Percentiles rank a stretch among this genome's conserved stretches.
Conservation (phyloP, 495 filamentous ascomycete species). For the Mycothermus thermophilus region DNA sequence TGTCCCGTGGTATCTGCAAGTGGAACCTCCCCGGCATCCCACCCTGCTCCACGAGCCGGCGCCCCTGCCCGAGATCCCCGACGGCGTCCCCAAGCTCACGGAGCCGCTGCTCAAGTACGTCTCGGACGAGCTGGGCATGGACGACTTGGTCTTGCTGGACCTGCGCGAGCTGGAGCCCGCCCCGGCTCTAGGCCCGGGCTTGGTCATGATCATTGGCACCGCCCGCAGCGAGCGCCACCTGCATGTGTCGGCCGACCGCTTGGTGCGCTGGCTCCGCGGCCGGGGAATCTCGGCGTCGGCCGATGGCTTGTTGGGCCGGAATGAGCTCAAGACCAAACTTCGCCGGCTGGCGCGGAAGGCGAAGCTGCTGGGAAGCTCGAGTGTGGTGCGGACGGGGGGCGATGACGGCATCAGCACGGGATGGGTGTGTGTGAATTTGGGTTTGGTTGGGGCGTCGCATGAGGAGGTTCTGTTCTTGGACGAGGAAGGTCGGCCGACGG, state of each 20-base stretch:
- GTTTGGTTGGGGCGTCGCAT: slow-evolving; percentile 43
- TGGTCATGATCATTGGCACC: slow-evolving; percentile 89
- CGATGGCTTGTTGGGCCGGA: slow-evolving; percentile 77
- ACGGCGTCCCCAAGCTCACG: slow-evolving; percentile 57
- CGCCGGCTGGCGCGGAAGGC: slow-evolving; percentile 65
- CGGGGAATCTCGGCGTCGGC: slow-evolving; percentile 61
- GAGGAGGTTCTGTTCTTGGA: slow-evolving; percentile 27
- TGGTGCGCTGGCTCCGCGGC: slow-evolving; percentile 73
- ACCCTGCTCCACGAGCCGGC: slow-evolving; percentile 45
- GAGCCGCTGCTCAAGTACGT: slow-evolving; percentile 59
- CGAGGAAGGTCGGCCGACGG: slow-evolving; percentile 42
- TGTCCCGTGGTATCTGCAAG: slow-evolving; percentile 78
- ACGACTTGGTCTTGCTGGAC: slow-evolving; percentile 63
- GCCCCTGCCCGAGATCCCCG: slow-evolving; percentile 62
- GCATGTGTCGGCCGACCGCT: slow-evolving; percentile 77
- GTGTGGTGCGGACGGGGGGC: slow-evolving; percentile 28
- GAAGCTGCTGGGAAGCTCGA: slow-evolving; percentile 51
- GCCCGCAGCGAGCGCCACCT: slow-evolving; percentile 87
- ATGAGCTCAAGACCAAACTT: slow-evolving; percentile 80
- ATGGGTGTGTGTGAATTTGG: slow-evolving; percentile 91
- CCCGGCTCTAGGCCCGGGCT: slow-evolving; percentile 69
- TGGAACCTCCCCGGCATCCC: slow-evolving; percentile 39
- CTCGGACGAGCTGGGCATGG: slow-evolving; percentile 69
- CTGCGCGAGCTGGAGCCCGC: slow-evolving; percentile 73
- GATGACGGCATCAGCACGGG: slow-evolving; percentile 80